Evolutionary conservation across 2,329 filamentous ascomycete genomes (phyloP), one percentile per base, ranked within the genome.

Genomic region (Fusarium tuaranense): DNA sequence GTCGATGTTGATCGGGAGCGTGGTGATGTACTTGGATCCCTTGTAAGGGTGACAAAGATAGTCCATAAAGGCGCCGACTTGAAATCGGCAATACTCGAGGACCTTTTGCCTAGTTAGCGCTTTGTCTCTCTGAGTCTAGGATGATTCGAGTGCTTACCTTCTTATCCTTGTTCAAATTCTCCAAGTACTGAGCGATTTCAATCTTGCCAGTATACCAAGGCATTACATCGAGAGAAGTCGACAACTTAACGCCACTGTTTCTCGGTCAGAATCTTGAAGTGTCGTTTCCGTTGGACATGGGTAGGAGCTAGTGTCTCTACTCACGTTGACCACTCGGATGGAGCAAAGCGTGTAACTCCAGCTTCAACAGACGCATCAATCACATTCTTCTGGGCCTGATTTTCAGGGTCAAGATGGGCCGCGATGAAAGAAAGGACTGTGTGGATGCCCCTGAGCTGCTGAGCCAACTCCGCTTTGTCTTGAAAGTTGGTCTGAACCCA

Each of bases 301-400:
- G 1, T 27, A 14, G 13, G 20, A 25, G 7, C 7, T 38, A 30
- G 38, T 22, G 18, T 14, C 5, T 39, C 4, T 30, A n/a, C n/a
- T 77, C 70, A 86, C 85, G 79, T 82, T 25, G 76, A 81, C 68
- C 87, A 92, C 69, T 92, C 91, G 41, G 87, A 88, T 2, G 91
- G 90, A 1, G 92, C 86, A 78, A 91, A 92, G 8, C 90, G 86
- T 73, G 88, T 87, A 7, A 93, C 90, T 1, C 90, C 89, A 2
- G 90, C 90, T 4, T 83, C 82, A 44, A 91, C 84, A 8, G 89
- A 85, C 1, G 90, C 91, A 67, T 92, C 88, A 62, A 92, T 88
- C 57, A 93, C 81, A 36, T 85, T 86, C 69, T 84, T 86, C 76
- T 92, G 90, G 0, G 86, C 80, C 32, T 78, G 81, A 27, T 83